phyloP scores from a whole-genome alignment of 2,329 filamentous ascomycete species.

The Claviceps fusiformis region DNA sequence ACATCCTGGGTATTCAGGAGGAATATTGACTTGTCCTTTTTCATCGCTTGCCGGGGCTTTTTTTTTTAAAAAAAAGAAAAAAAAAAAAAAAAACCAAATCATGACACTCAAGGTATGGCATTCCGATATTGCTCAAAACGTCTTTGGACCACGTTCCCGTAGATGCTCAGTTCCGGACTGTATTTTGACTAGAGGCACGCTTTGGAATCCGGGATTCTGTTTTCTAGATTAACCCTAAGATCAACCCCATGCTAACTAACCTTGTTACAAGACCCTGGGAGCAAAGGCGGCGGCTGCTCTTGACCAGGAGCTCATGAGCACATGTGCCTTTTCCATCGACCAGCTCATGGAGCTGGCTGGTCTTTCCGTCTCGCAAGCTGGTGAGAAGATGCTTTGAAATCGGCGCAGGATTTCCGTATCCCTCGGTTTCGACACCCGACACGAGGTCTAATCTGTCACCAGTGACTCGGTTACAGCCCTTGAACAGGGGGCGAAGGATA shows the following conservation, averaged over 20 bases:
- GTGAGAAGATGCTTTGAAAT: conserved; percentile 28
- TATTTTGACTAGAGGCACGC: no score
- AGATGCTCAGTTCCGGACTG: no score
- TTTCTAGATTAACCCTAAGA: no score
- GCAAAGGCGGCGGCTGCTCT: conserved; percentile 79
- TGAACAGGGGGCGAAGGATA: conserved; percentile 54
- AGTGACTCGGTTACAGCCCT: conserved; percentile 80
- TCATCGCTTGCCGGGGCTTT: no score
- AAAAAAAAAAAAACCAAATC: no score
- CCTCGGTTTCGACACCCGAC: neutral
- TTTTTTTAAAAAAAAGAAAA: no score
- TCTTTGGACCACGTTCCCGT: no score
- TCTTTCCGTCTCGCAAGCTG: conserved; percentile 80
- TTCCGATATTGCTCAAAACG: neutral
- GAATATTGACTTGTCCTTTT: no score
- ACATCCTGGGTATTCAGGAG: no score
- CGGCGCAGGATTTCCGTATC: neutral
- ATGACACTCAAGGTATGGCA: neutral
- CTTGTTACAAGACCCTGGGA: conserved; percentile 53
- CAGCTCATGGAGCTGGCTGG: conserved; percentile 96
- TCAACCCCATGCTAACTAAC: neutral
- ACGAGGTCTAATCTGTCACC: neutral
- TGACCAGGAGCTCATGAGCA: conserved; percentile 87
- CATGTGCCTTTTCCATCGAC: conserved; percentile 78
- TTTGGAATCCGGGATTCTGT: no score